Conservation (phyloP, 2,329 filamentous ascomycete genomes). For the Neoscytalidium dimidiatum region DNA sequence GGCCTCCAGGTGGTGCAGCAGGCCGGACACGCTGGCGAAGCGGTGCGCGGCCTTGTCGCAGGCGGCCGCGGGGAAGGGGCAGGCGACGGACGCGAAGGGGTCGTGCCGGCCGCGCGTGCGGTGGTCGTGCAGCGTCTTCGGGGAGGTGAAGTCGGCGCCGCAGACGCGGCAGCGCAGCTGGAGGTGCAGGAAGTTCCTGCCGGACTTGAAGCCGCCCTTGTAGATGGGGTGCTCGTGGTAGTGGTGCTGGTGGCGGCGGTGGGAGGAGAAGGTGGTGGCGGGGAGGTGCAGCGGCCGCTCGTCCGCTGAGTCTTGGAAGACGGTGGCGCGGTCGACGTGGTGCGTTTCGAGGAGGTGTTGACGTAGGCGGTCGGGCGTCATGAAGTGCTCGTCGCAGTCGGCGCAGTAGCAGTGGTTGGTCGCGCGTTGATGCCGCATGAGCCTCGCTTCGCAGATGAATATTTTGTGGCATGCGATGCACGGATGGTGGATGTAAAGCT, state of each 20-base stretch:
- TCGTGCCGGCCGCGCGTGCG: constrained; percentile 20
- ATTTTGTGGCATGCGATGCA: constrained; percentile 19
- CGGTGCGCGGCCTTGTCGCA: not conserved
- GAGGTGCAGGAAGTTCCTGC: constrained; percentile 19
- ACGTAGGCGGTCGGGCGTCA: constrained; percentile 18
- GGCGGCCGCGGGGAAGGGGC: constrained; percentile 9
- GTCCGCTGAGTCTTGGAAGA: constrained; percentile 11
- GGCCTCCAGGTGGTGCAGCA: constrained; percentile 18
- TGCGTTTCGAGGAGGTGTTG: constrained; percentile 16
- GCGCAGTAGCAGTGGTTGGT: constrained; percentile 17
- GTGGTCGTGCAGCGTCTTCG: constrained; percentile 21
- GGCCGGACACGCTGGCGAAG: constrained; percentile 7
- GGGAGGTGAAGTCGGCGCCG: constrained; percentile 14
- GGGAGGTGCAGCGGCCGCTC: not conserved
- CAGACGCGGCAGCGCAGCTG: constrained; percentile 13
- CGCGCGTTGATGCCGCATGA: constrained; percentile 11
- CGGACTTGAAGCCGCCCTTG: constrained; percentile 19
- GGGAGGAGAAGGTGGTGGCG: not conserved
- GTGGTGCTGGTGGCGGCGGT: not conserved
- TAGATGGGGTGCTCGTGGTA: not conserved
- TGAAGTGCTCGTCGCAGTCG: constrained; percentile 16
- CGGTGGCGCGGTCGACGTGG: not conserved
- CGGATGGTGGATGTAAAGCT: constrained; percentile 19
- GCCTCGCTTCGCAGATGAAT: constrained; percentile 12
- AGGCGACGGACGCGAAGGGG: constrained; percentile 8